Conservation (phyloP, 805 yeast genomes). For the Candida multigemmis region DNA sequence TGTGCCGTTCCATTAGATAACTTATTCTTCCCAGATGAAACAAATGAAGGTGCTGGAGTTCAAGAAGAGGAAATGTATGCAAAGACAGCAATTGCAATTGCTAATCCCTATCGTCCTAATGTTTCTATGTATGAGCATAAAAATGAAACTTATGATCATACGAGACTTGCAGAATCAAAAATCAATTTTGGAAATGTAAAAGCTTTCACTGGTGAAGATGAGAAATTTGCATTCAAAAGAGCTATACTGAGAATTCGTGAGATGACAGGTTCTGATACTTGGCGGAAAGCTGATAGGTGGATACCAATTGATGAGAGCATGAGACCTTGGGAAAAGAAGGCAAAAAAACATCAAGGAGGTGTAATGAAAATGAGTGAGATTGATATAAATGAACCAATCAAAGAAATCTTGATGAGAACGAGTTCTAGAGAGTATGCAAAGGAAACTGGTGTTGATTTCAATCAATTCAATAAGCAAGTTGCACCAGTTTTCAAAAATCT, state of each 20-base stretch:
- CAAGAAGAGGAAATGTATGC: slow-evolving; percentile 67
- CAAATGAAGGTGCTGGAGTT: slow-evolving; percentile 26
- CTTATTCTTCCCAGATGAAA: slow-evolving; percentile 55
- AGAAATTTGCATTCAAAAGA: slow-evolving; percentile 61
- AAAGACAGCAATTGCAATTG: slow-evolving; percentile 48
- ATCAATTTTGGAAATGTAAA: slow-evolving; percentile 35
- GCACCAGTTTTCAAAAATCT: slow-evolving; percentile 13
- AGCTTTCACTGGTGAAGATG: slow-evolving; percentile 72
- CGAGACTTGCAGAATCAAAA: slow-evolving; percentile 1
- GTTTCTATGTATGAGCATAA: slow-evolving; percentile 50
- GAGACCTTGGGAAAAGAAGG: slow-evolving; percentile 46
- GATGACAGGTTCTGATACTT: slow-evolving; percentile 43
- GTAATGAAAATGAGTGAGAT: slow-evolving; percentile 1
- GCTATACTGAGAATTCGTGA: slow-evolving; percentile 60
- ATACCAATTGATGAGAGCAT: slow-evolving; percentile 39
- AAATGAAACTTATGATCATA: slow-evolving; percentile 12
- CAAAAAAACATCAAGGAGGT: slow-evolving; percentile 1
- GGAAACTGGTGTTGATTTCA: slow-evolving; percentile 11
- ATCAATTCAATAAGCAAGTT: slow-evolving; percentile 11
- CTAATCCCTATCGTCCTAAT: slow-evolving; percentile 63
- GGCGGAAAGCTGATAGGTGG: slow-evolving; percentile 47
- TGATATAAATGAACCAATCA: slow-evolving; percentile 5
- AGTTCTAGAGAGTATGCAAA: slow-evolving; percentile 17
- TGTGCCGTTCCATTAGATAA: slow-evolving; percentile 39
- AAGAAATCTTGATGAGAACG: slow-evolving; percentile 4